Percentiles rank a stretch among this genome's conserved stretches.
Conservation (phyloP, 1,139 yeast genomes). For the Yamadazyma mexicana region DNA sequence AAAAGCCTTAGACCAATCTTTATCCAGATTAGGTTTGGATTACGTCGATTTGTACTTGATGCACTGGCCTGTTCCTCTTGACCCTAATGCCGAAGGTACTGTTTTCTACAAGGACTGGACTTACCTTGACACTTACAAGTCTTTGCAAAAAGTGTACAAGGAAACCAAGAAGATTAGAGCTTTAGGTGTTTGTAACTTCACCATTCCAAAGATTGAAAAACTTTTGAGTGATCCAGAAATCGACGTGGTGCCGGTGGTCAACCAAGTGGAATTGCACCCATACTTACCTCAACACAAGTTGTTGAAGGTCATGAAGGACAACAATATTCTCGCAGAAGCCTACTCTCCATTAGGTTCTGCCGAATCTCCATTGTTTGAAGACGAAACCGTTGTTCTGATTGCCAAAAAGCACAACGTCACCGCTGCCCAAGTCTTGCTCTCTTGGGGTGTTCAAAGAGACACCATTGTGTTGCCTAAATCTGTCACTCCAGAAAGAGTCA, state of each 20-base stretch:
- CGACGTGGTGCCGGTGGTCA: slow-evolving; percentile 46
- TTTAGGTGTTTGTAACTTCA: slow-evolving; percentile 71
- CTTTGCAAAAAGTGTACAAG: slow-evolving; percentile 57
- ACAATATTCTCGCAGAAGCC: slow-evolving; percentile 52
- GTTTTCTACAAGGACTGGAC: slow-evolving; percentile 42
- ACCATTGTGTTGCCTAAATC: slow-evolving; percentile 59
- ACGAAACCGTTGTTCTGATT: slow-evolving; percentile 38
- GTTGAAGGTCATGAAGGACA: slow-evolving; percentile 38
- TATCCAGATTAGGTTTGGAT: slow-evolving; percentile 69
- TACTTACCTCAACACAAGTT: slow-evolving; percentile 54
- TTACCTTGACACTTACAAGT: slow-evolving; percentile 67
- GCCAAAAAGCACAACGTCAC: slow-evolving; percentile 45
- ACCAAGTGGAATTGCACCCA: slow-evolving; percentile 65
- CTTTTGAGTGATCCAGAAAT: slow-evolving; percentile 48
- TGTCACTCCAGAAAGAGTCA: slow-evolving; percentile 34
- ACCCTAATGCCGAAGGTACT: slow-evolving; percentile 17
- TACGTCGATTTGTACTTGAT: slow-evolving; percentile 82
- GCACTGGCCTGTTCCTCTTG: slow-evolving; percentile 81
- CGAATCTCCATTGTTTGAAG: slow-evolving; percentile 52
- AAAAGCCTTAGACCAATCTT: slow-evolving; percentile 59
- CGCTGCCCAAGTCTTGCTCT: slow-evolving; percentile 48
- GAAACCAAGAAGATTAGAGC: slow-evolving; percentile 57
- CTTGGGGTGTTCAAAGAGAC: slow-evolving; percentile 56
- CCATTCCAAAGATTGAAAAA: slow-evolving; percentile 44
- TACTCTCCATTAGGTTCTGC: slow-evolving; percentile 62